These are phyloP conservation scores for Leccinum longicurvipes DNA, from an alignment of 768 basidiomycete genomes.

Conservation along the genomic window DNA sequence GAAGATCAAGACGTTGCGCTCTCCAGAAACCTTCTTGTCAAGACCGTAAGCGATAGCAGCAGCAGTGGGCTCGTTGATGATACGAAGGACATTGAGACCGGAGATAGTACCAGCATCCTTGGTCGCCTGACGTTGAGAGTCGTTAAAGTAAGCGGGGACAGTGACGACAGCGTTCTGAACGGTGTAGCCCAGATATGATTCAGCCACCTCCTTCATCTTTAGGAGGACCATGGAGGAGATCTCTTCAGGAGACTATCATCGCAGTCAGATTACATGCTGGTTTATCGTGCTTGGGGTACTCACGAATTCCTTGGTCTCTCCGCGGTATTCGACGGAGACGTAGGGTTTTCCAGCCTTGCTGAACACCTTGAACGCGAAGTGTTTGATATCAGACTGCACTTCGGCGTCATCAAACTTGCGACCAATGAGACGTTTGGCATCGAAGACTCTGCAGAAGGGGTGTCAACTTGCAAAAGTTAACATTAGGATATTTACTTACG, in stretches of 20 bases:
- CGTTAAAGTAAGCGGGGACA: constrained; percentile 98
- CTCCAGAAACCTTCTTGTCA: constrained; percentile 86
- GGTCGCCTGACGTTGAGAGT: constrained; percentile 97
- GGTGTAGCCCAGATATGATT: constrained; percentile 86
- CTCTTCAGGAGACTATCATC: constrained; percentile 83
- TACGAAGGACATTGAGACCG: constrained; percentile 93
- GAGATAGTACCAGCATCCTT: constrained; percentile 96
- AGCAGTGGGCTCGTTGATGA: constrained; percentile 98
- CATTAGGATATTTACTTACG: constrained; percentile 36
- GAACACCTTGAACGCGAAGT: constrained; percentile 93
- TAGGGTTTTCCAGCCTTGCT: constrained; percentile 87
- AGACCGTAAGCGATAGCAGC: constrained; percentile 99
- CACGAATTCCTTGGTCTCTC: constrained; percentile 91
- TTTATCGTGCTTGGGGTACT: constrained; percentile 26
- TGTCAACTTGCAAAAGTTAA: constrained; percentile 1
- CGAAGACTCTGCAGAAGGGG: constrained; percentile 69
- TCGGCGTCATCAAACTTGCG: constrained; percentile 85
- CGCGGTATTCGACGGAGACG: constrained; percentile 87
- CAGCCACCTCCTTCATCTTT: constrained; percentile 99
- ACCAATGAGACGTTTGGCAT: constrained; percentile 97
- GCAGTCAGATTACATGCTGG: constrained; percentile 13
- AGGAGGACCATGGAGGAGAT: constrained; percentile 96
- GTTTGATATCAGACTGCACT: constrained; percentile 80
- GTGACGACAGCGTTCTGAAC: constrained; percentile 93
- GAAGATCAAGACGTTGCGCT: constrained; percentile 96